A percentile compares a stretch with the other conserved stretches of the same genome.
These are phyloP conservation scores for Fusarium sp. DNA, from an alignment of 2,329 filamentous ascomycete genomes.

Conservation along the genomic window DNA sequence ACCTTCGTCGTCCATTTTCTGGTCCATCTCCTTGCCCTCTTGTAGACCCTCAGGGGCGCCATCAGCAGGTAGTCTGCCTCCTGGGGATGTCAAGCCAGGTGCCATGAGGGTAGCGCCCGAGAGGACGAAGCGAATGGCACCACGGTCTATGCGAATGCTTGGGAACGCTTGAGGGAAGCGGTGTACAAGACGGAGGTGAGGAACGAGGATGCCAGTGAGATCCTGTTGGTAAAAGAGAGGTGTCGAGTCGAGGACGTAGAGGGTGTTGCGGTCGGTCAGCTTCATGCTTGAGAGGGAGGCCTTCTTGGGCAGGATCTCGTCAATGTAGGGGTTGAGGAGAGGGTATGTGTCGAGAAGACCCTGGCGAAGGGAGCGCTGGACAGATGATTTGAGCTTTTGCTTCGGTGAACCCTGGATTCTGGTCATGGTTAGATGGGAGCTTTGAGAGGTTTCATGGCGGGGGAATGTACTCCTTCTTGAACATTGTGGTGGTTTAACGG, in stretches of 20 bases:
- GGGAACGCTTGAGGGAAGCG: slow-evolving; percentile 87
- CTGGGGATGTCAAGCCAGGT: slow-evolving; percentile 85
- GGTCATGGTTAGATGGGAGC: slow-evolving; percentile 31
- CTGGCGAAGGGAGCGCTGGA: slow-evolving; percentile 85
- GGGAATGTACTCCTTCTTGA: slow-evolving; percentile 84
- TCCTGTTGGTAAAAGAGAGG: slow-evolving; percentile 94
- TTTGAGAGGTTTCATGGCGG: neutral
- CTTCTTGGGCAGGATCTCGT: slow-evolving; percentile 96
- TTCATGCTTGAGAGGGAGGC: slow-evolving; percentile 90
- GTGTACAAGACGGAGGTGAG: slow-evolving; percentile 90
- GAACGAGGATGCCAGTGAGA: slow-evolving; percentile 77
- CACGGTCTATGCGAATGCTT: slow-evolving; percentile 88
- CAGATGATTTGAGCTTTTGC: slow-evolving; percentile 97
- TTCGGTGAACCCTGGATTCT: slow-evolving; percentile 77
- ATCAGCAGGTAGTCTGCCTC: slow-evolving; percentile 77
- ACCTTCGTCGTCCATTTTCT: slow-evolving; percentile 58
- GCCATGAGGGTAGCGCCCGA: slow-evolving; percentile 96
- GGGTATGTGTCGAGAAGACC: slow-evolving; percentile 88
- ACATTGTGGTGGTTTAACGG: slow-evolving; percentile 68
- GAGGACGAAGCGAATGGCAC: slow-evolving; percentile 95
- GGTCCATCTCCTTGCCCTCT: slow-evolving; percentile 56
- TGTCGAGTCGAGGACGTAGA: slow-evolving; percentile 81
- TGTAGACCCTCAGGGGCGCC: slow-evolving; percentile 46
- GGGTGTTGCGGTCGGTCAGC: slow-evolving; percentile 86
- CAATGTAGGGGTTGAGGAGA: slow-evolving; percentile 84